Percentiles rank a stretch among this genome's conserved stretches.
phyloP scores from a whole-genome alignment of 176 grass and related monocot genomes.

The Oryza nivara region DNA sequence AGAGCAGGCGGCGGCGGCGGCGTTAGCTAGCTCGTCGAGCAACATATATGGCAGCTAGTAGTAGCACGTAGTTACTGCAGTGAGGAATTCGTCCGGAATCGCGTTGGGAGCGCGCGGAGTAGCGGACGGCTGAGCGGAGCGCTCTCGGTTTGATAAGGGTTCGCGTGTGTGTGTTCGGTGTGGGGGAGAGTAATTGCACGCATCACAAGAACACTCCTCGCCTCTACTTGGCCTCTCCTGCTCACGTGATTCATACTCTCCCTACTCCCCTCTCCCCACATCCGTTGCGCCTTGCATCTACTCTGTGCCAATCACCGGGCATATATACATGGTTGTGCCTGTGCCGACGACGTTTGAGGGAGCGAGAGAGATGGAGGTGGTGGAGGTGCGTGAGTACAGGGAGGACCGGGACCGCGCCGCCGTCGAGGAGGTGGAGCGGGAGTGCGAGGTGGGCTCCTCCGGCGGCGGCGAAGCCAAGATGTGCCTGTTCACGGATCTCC shows the following conservation, averaged over 20 bases:
- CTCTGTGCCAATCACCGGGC: conserved; percentile 7
- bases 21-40: not conserved
- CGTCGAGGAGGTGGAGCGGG: conserved; percentile 73
- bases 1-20: not conserved
- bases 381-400: conserved; percentile 62
- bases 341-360: not conserved
- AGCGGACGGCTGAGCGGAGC: too few species aligned
- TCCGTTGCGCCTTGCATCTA: too few species aligned
- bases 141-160: not conserved
- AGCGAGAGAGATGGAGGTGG: not conserved
- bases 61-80: not conserved
- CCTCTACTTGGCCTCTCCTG: not conserved
- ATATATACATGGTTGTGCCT: not conserved
- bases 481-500: conserved; percentile 91
- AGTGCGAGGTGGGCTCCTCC: conserved; percentile 76
- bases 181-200: conserved; percentile 42
- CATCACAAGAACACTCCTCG: conserved; percentile 34
- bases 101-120: not conserved
- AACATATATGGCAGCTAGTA: not conserved
- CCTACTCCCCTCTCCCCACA: not conserved
- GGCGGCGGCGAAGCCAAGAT: conserved; percentile 51
- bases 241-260: conserved; percentile 43
- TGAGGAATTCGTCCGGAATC: not conserved
- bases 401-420: conserved; percentile 43
- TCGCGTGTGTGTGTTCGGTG: not conserved